Evolutionary conservation across 495 filamentous ascomycete genomes (phyloP), one percentile per base, ranked within the genome.

Genomic region (Antarctomyces pellizariae): DNA sequence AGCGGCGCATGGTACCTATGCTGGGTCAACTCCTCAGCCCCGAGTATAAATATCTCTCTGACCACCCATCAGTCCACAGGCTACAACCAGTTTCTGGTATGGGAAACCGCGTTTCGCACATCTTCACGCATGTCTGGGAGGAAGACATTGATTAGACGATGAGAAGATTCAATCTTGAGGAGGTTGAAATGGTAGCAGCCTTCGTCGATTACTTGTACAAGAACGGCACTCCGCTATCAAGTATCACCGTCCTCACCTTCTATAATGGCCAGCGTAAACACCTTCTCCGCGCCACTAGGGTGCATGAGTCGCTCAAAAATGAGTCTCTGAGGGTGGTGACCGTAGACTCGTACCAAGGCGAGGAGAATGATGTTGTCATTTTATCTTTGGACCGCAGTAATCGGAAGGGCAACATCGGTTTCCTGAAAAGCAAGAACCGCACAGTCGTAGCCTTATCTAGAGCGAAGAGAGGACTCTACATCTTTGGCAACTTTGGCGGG

Each of bases 331-430:
- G 76, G 13, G 67, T 93, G 1, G 59, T 56, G 20, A 93, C 86
- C 0, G 77, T 95, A 0, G 86, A 95, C 39, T 82, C 76, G 0
- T 93, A 84, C 44, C 86, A 95, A 42, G 84, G 84, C 15, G 80
- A 93, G 42, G 82, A 95, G 38, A 93, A 93, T 37, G 77, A 79
- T 11, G 54, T 93, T 18, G 51, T 93, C 10, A 37, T 95, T 3
- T 54, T 93, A 1, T 91, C 83, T 0, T 51, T 93, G 0, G 84
- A 92, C 7, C 59, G 86, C 24, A 83, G 71, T 38, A 75, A 70
- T 33, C 18, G 31, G 7, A 22, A 48, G 7, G 30, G 51, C 18
- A 40, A 47, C 3, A 66, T 78, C 25, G 77, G 76, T 2, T 93
- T 84, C 39, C 48, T 86, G 12, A 53, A 56, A 6, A 65, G 74